These are phyloP conservation scores for Naganishia albida DNA, from an alignment of 1,284 basidiomycete species.

Conservation along the genomic window DNA sequence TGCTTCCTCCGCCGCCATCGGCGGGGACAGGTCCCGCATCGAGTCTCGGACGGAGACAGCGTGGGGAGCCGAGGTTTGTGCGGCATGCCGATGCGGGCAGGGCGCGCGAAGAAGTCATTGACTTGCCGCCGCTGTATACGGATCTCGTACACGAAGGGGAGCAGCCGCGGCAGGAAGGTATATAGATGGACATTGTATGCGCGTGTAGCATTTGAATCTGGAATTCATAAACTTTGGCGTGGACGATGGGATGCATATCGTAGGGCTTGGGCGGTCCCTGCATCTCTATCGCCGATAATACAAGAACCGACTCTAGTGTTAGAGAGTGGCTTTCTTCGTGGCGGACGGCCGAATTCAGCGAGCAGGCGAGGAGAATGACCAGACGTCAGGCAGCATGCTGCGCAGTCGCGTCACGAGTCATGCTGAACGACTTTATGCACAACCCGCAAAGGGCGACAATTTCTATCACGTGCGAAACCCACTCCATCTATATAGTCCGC, in stretches of 20 bases:
- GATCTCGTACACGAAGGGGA: constrained; percentile 28
- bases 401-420: too few species aligned
- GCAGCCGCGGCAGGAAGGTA: not conserved
- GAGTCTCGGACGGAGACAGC: not conserved
- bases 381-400: too few species aligned
- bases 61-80: constrained; percentile 31
- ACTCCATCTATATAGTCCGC: not conserved
- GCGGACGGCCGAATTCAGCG: too few species aligned
- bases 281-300: too few species aligned
- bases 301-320: too few species aligned
- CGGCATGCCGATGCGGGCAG: constrained; percentile 34
- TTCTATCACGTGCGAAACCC: not conserved
- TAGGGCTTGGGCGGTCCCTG: too few species aligned
- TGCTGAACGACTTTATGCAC: not conserved
- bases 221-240: not conserved
- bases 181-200: too few species aligned
- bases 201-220: not conserved
- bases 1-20: constrained; percentile 2
- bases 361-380: too few species aligned
- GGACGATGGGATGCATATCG: not conserved
- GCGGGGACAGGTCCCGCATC: not conserved
- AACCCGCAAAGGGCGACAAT: not conserved
- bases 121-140: constrained; percentile 34
- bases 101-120: constrained; percentile 31
- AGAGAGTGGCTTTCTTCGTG: too few species aligned